Conservation (phyloP, 805 yeast species). For the Starmerella ratchasimensis region DNA sequence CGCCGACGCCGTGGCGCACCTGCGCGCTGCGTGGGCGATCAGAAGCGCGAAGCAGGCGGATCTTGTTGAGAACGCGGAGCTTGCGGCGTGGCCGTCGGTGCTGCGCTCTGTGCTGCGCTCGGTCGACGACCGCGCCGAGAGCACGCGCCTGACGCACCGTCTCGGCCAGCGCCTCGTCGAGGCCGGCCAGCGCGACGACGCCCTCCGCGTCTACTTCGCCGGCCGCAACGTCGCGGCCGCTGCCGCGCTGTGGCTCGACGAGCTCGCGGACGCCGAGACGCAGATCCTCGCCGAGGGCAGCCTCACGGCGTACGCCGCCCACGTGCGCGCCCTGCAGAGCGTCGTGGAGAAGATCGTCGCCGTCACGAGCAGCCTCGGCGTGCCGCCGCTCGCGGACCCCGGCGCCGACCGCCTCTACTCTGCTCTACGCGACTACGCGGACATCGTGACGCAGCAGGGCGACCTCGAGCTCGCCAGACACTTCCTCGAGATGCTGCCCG, state of each 20-base stretch:
- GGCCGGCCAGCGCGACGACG: constrained; percentile 48
- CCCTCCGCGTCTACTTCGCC: constrained; percentile 63
- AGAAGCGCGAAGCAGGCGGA: constrained; percentile 45
- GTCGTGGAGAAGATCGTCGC: constrained; percentile 75
- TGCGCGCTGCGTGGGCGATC: constrained; percentile 62
- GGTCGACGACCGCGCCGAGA: constrained; percentile 20
- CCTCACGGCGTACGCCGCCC: constrained; percentile 64
- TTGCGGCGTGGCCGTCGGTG: constrained; percentile 69
- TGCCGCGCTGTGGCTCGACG: constrained; percentile 71
- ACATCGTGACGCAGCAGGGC: constrained; percentile 66
- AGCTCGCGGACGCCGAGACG: constrained; percentile 39
- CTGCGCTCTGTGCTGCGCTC: constrained; percentile 64
- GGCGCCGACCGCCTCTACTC: constrained; percentile 37
- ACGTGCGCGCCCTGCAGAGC: constrained; percentile 63
- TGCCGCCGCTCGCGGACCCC: constrained; percentile 15
- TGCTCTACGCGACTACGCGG: constrained; percentile 70
- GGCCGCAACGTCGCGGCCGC: constrained; percentile 72
- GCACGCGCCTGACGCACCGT: neutral
- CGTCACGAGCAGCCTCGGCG: constrained; percentile 31
- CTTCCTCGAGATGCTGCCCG: constrained; percentile 59
- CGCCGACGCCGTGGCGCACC: constrained; percentile 39
- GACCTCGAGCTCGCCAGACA: constrained; percentile 67
- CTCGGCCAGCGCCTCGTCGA: constrained; percentile 66
- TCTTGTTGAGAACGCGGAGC: constrained; percentile 62
- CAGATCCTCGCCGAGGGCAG: constrained; percentile 27